A percentile compares a stretch with the other conserved stretches of the same genome.
Conservation (phyloP, 805 yeast genomes). For the Myxozyma monticola region DNA sequence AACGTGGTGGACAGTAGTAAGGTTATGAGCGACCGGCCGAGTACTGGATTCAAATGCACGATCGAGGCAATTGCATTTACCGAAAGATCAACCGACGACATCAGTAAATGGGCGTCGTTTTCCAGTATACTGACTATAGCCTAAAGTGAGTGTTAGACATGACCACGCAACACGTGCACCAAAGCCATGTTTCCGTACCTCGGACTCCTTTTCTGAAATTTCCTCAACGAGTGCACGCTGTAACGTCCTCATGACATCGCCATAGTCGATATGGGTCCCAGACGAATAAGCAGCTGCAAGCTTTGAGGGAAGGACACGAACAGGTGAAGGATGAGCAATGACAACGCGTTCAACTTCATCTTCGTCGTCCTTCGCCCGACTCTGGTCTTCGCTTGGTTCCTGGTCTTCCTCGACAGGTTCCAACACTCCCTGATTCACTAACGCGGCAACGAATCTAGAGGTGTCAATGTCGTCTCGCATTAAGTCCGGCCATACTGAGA, state of each 20-base stretch:
- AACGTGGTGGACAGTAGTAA: slow-evolving; percentile 14
- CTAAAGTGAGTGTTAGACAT: neutral
- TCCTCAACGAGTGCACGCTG: slow-evolving; percentile 13
- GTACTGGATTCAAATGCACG: slow-evolving; percentile 12
- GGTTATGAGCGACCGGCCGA: slow-evolving; percentile 18
- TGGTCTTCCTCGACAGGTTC: slow-evolving; percentile 6
- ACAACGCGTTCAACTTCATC: neutral
- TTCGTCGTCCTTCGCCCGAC: neutral
- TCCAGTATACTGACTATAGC: slow-evolving; percentile 4
- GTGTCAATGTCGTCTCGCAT: slow-evolving; percentile 17
- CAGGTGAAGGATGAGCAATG: slow-evolving; percentile 5
- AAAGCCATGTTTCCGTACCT: slow-evolving; percentile 1
- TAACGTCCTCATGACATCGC: slow-evolving; percentile 2
- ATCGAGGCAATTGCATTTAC: slow-evolving; percentile 15
- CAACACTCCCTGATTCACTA: slow-evolving; percentile 23
- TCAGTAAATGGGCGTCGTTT: slow-evolving; percentile 9
- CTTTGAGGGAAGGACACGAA: slow-evolving; percentile 5
- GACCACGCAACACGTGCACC: too few relatives aligned
- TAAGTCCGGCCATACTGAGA: slow-evolving; percentile 5
- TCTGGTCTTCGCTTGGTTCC: neutral
- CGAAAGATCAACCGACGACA: slow-evolving; percentile 21
- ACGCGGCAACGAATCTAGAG: slow-evolving; percentile 15
- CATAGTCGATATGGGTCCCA: neutral
- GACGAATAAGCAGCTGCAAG: neutral
- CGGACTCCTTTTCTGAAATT: slow-evolving; percentile 8